A percentile compares a stretch with the other conserved stretches of the same genome.
These are phyloP conservation scores for Hamamelis virginiana DNA, from an alignment of 164 flowering plant species.

Conservation along the genomic window DNA sequence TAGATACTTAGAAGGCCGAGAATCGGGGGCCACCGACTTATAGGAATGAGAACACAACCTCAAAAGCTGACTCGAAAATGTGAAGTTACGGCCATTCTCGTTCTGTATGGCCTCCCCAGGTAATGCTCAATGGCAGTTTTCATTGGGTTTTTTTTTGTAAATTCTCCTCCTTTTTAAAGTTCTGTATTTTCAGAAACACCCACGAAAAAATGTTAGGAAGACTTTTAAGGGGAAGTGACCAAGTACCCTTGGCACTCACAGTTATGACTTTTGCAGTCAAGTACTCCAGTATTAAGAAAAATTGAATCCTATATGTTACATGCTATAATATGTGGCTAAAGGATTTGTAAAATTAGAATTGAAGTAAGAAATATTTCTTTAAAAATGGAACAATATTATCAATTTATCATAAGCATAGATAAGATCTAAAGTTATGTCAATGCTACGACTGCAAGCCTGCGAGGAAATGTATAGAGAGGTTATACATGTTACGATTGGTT, in stretches of 20 bases:
- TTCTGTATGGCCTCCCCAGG: slow-evolving; percentile 95
- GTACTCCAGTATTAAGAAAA: not conserved
- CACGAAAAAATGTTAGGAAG: too few species aligned
- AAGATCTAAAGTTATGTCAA: too few species aligned
- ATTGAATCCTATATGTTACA: not conserved
- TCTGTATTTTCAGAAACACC: not conserved
- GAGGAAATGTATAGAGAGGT: too few species aligned
- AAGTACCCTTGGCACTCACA: not conserved
- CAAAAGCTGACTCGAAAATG: slow-evolving; percentile 84
- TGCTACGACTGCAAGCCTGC: too few species aligned
- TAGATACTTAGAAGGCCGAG: slow-evolving; percentile 72
- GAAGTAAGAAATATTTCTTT: too few species aligned
- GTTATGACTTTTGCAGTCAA: not conserved
- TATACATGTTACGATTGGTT: too few species aligned
- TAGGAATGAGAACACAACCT: slow-evolving; percentile 76
- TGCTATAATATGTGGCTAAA: not conserved
- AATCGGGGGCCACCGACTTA: slow-evolving; percentile 60
- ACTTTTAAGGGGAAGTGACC: not conserved
- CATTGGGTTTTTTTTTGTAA: not conserved
- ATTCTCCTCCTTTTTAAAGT: not conserved
- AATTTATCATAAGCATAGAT: too few species aligned
- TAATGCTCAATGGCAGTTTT: slow-evolving; percentile 15
- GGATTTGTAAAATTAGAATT: not conserved
- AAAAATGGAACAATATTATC: too few species aligned
- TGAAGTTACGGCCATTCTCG: slow-evolving; percentile 97